phyloP scores from a whole-genome alignment of 805 yeast genomes.

The Yamadazyma insecticola region DNA sequence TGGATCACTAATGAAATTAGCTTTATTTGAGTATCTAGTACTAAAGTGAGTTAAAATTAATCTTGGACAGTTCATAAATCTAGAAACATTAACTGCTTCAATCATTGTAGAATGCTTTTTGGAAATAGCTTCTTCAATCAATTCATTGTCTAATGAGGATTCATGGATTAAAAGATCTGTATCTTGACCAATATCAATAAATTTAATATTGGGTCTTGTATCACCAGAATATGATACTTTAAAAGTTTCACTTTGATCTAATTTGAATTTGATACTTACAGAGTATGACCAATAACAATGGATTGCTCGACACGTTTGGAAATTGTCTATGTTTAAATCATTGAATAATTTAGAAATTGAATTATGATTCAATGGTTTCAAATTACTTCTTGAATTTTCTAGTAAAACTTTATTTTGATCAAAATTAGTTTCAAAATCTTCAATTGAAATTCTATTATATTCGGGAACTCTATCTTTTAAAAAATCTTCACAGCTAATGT shows the following conservation, averaged over 20 bases:
- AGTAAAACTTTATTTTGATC: constrained; percentile 16
- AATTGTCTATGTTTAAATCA: constrained; percentile 37
- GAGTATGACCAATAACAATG: constrained; percentile 84
- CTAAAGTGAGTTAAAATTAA: constrained; percentile 87
- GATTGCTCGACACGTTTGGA: constrained; percentile 67
- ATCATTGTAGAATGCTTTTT: constrained; percentile 86
- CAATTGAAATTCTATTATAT: constrained; percentile 22
- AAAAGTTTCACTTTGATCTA: constrained; percentile 41
- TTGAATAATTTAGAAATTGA: constrained; percentile 31
- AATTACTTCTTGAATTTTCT: constrained; percentile 16
- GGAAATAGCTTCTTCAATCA: constrained; percentile 69
- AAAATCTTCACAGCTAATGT: constrained; percentile 60
- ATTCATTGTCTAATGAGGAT: constrained; percentile 81
- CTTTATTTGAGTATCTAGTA: constrained; percentile 61
- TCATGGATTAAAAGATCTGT: constrained; percentile 86
- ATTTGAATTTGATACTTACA: constrained; percentile 49
- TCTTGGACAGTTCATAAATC: constrained; percentile 66
- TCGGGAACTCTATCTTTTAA: constrained; percentile 28
- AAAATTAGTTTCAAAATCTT: constrained; percentile 28
- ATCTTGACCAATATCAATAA: constrained; percentile 59
- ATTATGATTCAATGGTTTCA: constrained; percentile 22
- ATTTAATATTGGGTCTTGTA: constrained; percentile 73
- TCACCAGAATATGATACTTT: constrained; percentile 91
- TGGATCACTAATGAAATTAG: constrained; percentile 22
- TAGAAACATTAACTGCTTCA: constrained; percentile 74